Conservation (phyloP, 202 grass and related monocot genomes). For the Eragrostis tef region DNA sequence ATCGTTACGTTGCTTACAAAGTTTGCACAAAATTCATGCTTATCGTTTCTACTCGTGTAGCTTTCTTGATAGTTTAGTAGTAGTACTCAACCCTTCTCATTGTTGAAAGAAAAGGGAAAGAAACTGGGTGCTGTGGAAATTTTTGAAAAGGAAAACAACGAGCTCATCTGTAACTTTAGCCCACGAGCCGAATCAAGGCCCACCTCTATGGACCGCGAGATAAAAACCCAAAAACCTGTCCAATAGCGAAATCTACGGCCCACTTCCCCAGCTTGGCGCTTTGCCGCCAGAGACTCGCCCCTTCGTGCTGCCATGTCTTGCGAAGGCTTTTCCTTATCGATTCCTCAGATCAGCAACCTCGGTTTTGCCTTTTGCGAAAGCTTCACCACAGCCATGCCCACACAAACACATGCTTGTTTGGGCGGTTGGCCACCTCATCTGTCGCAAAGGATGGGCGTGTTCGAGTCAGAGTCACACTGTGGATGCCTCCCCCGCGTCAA, state of each 20-base stretch:
- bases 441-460: background rate
- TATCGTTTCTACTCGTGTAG: no score
- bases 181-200: background rate
- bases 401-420: background rate
- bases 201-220: no score
- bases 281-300: no score
- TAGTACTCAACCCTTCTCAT: no score
- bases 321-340: no score
- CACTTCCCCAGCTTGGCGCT: background rate
- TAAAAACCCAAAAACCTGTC: background rate
- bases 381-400: background rate
- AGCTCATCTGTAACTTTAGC: background rate
- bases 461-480: background rate
- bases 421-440: background rate
- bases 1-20: no score
- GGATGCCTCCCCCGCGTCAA: background rate
- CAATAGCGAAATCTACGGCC: background rate
- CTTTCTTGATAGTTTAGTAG: no score
- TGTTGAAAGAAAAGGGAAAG: no score
- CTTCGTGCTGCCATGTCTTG: background rate
- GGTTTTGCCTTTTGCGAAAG: no score
- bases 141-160: background rate
- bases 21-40: no score
- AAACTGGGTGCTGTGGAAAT: no score
- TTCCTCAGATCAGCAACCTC: no score